phyloP scores from a whole-genome alignment of 495 filamentous ascomycete genomes.

The Penicillium salamii region DNA sequence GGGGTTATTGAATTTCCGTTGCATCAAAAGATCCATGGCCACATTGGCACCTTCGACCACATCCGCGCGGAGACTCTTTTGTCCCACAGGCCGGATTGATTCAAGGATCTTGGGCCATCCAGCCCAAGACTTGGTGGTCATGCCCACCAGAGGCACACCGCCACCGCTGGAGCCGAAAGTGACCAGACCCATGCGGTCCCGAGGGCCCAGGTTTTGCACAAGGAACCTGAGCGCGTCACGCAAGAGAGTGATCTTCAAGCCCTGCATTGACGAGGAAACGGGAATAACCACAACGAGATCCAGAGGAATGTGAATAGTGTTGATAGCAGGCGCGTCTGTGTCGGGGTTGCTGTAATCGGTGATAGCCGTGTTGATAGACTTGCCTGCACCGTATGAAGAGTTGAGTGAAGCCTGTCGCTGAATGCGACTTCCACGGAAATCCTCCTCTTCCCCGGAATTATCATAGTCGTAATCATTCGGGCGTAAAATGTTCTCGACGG shows the following conservation, averaged over 20 bases:
- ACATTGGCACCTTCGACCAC: constrained; percentile 98
- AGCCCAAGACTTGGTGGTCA: constrained; percentile 91
- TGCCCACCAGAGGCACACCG: constrained; percentile 92
- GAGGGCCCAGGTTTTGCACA: constrained; percentile 84
- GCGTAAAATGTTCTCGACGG: constrained; percentile 54
- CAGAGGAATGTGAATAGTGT: constrained; percentile 82
- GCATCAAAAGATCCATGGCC: constrained; percentile 98
- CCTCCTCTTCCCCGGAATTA: constrained; percentile 87
- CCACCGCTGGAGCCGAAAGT: constrained; percentile 96
- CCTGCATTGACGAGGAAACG: constrained; percentile 98
- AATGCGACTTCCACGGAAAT: constrained; percentile 68
- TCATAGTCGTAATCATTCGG: constrained; percentile 76
- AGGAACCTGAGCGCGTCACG: constrained; percentile 94
- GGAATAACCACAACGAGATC: constrained; percentile 97
- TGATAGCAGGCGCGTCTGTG: constrained; percentile 48
- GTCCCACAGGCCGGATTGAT: constrained; percentile 88
- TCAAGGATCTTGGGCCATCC: constrained; percentile 87
- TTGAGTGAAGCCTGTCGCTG: constrained; percentile 84
- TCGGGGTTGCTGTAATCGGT: constrained; percentile 66
- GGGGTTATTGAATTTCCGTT: constrained; percentile 93
- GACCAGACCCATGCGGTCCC: constrained; percentile 94
- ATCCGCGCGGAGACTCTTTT: constrained; percentile 94
- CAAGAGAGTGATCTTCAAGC: constrained; percentile 92
- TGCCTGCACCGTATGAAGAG: constrained; percentile 72
- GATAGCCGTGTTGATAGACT: constrained; percentile 45